Base-by-base conservation (phyloP, 1,284 basidiomycete species). In the Leccinum cinnamomeum region DNA sequence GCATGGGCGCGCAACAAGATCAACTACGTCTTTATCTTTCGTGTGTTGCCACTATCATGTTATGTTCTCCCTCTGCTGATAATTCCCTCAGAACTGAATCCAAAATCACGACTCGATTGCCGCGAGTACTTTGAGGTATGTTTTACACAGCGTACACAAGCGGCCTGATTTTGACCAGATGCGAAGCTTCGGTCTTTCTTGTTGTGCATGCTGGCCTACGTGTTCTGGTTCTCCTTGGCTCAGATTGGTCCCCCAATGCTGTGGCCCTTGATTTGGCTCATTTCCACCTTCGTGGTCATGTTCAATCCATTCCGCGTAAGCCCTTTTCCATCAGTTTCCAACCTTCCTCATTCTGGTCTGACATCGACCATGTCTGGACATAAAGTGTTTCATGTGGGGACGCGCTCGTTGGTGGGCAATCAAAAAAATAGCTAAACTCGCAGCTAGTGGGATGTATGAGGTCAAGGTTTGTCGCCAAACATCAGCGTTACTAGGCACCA, bases 11-110 rank as follows among this genome's bases (percentile, higher is more conserved):
- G 78, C 2, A 81, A 87, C 4, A 81, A 92, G 53, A 94, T 97
- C 71, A 97, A 97, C 74, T 95, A 95, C 66, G 83, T 88, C 20
- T 97, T 98, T 75, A 96, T 98, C 58, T 96, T 98, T 69, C 88
- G 90, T 91, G 62, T 58, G 81, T 70, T 23, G 23, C 23, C 28
- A 14, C 25, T 12, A 50, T n/a, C 6, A 28, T n/a, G 6, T 8
- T 53, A 18, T 10, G 2, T 44, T 51, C 14, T 3, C 5, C 50
- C 16, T 33, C 51, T 66, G 37, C 28, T 30, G 28, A 65, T 20
- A 39, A 37, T 50, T 30, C 56, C 37, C 12, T 18, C 66, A 94
- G 94, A 93, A 73, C 76, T 96, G 58, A 87, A 96, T 67, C 76
- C 90, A 11, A 82, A 90, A 58, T 89, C 89, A 33, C 85, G 84